Base-by-base conservation (phyloP, 2,329 filamentous ascomycete genomes). In the Leptographium wingfieldii region DNA sequence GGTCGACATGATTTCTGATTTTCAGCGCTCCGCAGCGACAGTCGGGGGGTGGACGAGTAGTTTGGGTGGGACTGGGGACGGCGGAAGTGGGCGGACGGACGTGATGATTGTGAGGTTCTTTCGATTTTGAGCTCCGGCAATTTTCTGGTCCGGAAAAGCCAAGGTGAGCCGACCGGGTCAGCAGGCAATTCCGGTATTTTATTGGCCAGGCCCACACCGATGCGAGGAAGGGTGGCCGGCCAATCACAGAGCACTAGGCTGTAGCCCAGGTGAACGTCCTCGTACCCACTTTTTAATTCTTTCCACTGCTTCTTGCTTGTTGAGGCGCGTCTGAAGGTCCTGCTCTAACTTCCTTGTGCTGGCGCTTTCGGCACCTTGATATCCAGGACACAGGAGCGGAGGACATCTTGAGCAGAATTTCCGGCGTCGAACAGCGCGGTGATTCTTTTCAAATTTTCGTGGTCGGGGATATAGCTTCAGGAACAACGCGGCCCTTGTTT, bases 1-100 rank as follows among this genome's bases (percentile, higher is more conserved):
- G 70, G 76, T 73, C 68, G 83, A 76, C 83, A 86, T 86, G 68
- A 68, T 58, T 38, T 55, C 55, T 59, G 55, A 38, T 58, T 43
- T 27, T 48, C 14, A 27, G 49, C 25, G 35, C 46, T 80, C 76
- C 71, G 67, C 69, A 66, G 55, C 31, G 35, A 16, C 38, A 19
- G 25, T 56, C 14, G 55, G 16, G 55, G 38, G 35, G 53, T 25
- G 19, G 43, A 9, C 14, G 40, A 22, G 38, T 69, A 70, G 70
- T 68, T 66, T 65, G 60, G 56, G 7, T 57, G 66, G 61, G 60
- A 60, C 64, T 62, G 62, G 58, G 46, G 56, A 29, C 5, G 22
- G 6, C 33, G 19, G 12, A 2, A 43, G 53, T 55, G 31, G 33
- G 29, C 19, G 9, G 19, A 16, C 35, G n/a, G 53, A 29, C 10